These are phyloP conservation scores for Elaeis oleifera DNA, from an alignment of 202 grass and related monocot species.

Conservation along the genomic window DNA sequence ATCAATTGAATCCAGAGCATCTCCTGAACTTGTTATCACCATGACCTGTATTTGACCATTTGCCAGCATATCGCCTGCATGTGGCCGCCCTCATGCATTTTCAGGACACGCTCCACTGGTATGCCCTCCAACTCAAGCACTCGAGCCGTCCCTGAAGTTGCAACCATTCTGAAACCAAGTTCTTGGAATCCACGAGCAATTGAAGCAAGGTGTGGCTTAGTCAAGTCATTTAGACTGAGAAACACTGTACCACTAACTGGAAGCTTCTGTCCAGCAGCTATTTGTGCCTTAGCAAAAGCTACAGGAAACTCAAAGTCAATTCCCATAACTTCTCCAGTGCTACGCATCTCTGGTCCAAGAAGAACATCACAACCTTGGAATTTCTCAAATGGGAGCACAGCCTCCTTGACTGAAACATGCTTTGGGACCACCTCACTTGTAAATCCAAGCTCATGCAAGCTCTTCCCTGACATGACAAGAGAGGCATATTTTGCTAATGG, in stretches of 20 bases:
- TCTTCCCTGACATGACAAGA: neutral
- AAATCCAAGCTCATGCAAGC: neutral
- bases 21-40: constrained; percentile 91
- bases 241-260: constrained; percentile 61
- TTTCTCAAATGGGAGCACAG: neutral
- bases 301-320: neutral
- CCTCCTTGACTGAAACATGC: constrained; percentile 2
- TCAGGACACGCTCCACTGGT: constrained; percentile 72
- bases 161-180: constrained; percentile 74
- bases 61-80: constrained; percentile 77
- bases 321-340: constrained; percentile 3
- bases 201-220: constrained; percentile 73
- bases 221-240: constrained; percentile 81
- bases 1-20: constrained; percentile 78
- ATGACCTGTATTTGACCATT: constrained; percentile 92
- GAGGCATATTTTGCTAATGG: neutral
- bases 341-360: constrained; percentile 2
- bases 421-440: neutral
- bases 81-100: constrained; percentile 89
- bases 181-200: constrained; percentile 58
- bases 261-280: constrained; percentile 91
- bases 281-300: constrained; percentile 28
- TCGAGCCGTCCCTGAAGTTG: constrained; percentile 79
- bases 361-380: neutral
- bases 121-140: constrained; percentile 74